These are phyloP conservation scores for Mortierella sp. DNA, from an alignment of 371 early-diverging fungal species.

Conservation along the genomic window DNA sequence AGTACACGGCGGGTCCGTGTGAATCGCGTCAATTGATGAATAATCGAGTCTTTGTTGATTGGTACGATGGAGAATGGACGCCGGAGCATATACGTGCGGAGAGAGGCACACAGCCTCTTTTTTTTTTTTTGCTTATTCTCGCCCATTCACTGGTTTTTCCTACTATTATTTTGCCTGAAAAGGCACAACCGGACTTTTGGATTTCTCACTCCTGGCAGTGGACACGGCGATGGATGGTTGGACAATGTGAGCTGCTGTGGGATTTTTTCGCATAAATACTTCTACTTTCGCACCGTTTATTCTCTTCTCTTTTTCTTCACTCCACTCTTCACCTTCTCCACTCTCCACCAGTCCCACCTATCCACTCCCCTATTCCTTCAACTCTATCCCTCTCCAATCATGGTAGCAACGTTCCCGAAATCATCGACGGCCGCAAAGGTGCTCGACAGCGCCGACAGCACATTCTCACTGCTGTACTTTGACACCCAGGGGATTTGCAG, in stretches of 20 bases:
- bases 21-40: slow-evolving; percentile 1
- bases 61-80: neutral
- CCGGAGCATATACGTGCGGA: too few species aligned
- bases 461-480: slow-evolving; percentile 48
- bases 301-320: neutral
- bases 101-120: neutral
- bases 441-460: slow-evolving; percentile 29
- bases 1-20: neutral
- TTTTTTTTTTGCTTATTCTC: neutral
- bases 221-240: neutral
- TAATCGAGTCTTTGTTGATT: neutral
- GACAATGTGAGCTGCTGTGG: neutral
- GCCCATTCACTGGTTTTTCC: neutral
- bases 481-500: slow-evolving; percentile 40
- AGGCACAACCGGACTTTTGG: neutral
- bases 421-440: slow-evolving; percentile 27
- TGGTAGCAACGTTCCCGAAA: slow-evolving; percentile 40
- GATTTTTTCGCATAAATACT: neutral
- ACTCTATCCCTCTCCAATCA: neutral
- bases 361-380: neutral
- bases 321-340: neutral
- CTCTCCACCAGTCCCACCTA: too few species aligned
- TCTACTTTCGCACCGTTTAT: neutral
- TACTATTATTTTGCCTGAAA: neutral
- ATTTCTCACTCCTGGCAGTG: neutral